Base-by-base conservation (phyloP, 176 grass and related monocot species). In the Bothriochloa decipiens region DNA sequence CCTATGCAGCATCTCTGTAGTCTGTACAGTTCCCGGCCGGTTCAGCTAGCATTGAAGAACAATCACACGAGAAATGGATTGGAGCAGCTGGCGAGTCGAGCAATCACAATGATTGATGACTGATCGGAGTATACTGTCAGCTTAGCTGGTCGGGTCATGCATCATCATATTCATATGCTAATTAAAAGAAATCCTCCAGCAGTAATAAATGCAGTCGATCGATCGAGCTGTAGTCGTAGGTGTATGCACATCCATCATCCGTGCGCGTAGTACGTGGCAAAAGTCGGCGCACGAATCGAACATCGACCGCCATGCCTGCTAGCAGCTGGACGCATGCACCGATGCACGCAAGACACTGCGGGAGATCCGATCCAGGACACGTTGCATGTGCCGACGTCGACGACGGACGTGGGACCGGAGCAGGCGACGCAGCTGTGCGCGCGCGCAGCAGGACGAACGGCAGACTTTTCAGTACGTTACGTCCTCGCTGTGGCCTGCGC, bases 51-150 rank as follows among this genome's bases (percentile, higher is more conserved):
- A 72, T 46, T 72, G 41, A 46, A 72, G 70, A 72, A 46, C n/a
- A 42, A 47, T 46, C 41, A 46, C 23, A 72, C 41, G 14, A n/a
- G 23, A 28, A 11, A 20, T 70, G 68, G 68, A 70, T 28, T 27
- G 62, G 62, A 28, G 41, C 70, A 47, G 70, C 70, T 72, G 70
- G 70, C 41, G n/a, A 17, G 70, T 47, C 41, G 41, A 47, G n/a
- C 70, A 28, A 47, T 47, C 41, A 17, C 41, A 5, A 72, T 46
- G 41, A 72, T 28, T 25, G 69, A 15, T 61, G 62, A 63, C n/a
- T 13, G 60, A 5, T 63, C 60, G 4, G 23, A 26, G 10, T 6
- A 8, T 22, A n/a, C 22, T 60, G 22, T 23, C 25, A 63, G 60
- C 60, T 63, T 64, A 65, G 62, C 62, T 65, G 62, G 62, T 29